These are phyloP conservation scores for Aspergillus fumigatus DNA, from an alignment of 2,329 filamentous ascomycete genomes.

Conservation along the genomic window DNA sequence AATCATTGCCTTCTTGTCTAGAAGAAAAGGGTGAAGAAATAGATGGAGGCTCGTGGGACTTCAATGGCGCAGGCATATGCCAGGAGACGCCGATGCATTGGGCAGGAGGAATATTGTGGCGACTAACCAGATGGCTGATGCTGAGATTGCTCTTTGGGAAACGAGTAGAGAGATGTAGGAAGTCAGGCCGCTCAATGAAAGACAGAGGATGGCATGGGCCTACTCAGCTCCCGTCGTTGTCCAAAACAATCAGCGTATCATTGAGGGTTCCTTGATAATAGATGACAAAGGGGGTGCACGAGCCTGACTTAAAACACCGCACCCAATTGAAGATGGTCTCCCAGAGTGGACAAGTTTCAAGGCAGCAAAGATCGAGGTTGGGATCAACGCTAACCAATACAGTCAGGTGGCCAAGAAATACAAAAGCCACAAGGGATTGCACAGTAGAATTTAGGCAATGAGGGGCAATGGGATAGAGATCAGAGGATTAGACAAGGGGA, in stretches of 20 bases:
- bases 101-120: neutral
- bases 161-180: neutral
- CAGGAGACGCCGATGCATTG: neutral
- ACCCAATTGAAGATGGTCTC: neutral
- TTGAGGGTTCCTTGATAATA: conserved; percentile 3
- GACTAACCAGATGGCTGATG: neutral
- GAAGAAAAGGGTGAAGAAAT: neutral
- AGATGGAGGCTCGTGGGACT: neutral
- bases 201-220: conserved; percentile 1
- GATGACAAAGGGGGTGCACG: neutral
- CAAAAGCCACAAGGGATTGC: neutral
- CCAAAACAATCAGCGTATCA: conserved; percentile 7
- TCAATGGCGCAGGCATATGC: neutral
- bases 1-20: neutral
- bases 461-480: too few species aligned
- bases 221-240: conserved; percentile 17
- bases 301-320: conserved; percentile 10
- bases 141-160: neutral
- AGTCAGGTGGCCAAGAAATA: neutral
- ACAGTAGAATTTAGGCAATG: neutral
- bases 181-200: neutral
- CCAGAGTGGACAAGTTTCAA: neutral
- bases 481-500: neutral
- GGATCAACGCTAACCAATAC: neutral
- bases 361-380: neutral